These are phyloP conservation scores for Cryptococcus floricola DNA, from an alignment of 1,284 basidiomycete species.

Conservation along the genomic window DNA sequence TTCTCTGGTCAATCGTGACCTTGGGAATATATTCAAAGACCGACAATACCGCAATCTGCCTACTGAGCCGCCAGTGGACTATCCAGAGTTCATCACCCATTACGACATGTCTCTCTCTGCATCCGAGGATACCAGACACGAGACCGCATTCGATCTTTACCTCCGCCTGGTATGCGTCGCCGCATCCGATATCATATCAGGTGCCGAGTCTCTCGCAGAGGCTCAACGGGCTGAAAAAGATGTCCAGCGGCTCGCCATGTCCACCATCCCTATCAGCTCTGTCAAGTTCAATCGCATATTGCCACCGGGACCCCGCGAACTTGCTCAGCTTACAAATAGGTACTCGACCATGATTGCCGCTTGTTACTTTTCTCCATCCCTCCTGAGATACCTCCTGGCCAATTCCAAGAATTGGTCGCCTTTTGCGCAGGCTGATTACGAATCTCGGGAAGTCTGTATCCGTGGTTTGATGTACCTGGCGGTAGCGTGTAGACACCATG, in stretches of 20 bases:
- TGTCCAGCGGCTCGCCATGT: conserved; percentile 70
- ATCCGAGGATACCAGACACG: conserved; percentile 54
- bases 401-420: conserved; percentile 42
- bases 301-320: conserved; percentile 58
- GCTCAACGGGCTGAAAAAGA: conserved; percentile 53
- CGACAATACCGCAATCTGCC: conserved; percentile 75
- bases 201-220: conserved; percentile 31
- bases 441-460: conserved; percentile 69
- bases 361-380: conserved; percentile 64
- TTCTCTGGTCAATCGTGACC: conserved; percentile 61
- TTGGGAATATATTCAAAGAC: conserved; percentile 73
- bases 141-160: conserved; percentile 75
- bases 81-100: conserved; percentile 69
- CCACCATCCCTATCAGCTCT: conserved; percentile 64
- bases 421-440: conserved; percentile 65
- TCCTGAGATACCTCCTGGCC: conserved; percentile 56
- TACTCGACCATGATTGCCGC: conserved; percentile 73
- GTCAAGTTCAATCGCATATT: conserved; percentile 60
- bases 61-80: conserved; percentile 65
- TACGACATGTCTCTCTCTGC: conserved; percentile 59
- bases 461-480: conserved; percentile 74
- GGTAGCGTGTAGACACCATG: conserved; percentile 62
- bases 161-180: conserved; percentile 54
- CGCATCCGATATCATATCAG: conserved; percentile 44
- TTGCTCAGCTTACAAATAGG: conserved; percentile 82